phyloP scores from a whole-genome alignment of 306 rosid species.

The Lathyrus oleraceus region DNA sequence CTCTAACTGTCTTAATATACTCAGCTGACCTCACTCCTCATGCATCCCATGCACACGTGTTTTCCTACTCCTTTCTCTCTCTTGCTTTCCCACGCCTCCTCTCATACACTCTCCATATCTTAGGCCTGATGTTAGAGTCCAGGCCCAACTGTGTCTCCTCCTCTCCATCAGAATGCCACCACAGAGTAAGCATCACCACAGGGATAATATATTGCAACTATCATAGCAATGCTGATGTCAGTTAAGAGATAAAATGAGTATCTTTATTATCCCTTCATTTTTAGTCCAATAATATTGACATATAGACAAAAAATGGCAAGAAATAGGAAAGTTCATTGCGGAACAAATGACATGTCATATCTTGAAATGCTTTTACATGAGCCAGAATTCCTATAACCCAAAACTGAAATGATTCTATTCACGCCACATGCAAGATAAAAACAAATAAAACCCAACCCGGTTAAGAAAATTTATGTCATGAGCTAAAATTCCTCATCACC shows the following conservation, averaged over 20 bases:
- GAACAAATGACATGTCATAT: neutral
- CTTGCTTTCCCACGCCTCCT: too few species aligned
- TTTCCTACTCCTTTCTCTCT: too few species aligned
- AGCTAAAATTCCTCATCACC: neutral
- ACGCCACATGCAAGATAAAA: neutral
- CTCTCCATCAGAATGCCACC: too few species aligned
- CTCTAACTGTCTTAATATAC: too few species aligned
- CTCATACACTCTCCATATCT: too few species aligned
- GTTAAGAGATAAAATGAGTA: slow-evolving; percentile 8
- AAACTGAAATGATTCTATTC: neutral
- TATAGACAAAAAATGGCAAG: slow-evolving; percentile 5
- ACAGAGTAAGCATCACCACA: slow-evolving; percentile 26
- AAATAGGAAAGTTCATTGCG: neutral
- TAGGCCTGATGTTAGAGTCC: too few species aligned
- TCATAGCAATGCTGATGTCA: slow-evolving; percentile 11
- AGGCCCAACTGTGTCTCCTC: too few species aligned
- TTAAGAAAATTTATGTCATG: neutral
- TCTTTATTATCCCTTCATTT: slow-evolving; percentile 20
- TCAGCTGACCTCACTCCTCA: too few species aligned
- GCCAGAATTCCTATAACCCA: slow-evolving; percentile 6
- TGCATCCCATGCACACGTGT: too few species aligned
- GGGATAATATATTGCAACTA: slow-evolving; percentile 3
- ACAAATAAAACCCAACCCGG: neutral
- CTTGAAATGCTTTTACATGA: slow-evolving; percentile 16
- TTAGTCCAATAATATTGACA: slow-evolving; percentile 11